These are phyloP conservation scores for Globisporangium okanoganense DNA, from an alignment of 352 stramenopile genomes.

Conservation along the genomic window DNA sequence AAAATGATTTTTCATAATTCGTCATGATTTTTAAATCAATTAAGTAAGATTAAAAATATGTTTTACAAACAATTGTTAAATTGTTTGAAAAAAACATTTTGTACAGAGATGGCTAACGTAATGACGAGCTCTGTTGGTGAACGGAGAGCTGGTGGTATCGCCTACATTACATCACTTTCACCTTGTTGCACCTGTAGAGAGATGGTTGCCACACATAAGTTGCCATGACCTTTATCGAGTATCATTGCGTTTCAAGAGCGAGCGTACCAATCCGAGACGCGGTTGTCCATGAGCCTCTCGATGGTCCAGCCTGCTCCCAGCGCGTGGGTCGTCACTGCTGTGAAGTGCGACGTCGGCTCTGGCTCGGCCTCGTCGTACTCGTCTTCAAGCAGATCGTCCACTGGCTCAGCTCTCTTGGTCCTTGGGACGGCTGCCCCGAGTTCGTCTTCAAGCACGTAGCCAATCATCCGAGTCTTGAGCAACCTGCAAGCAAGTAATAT, in stretches of 20 bases:
- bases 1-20: too few species aligned
- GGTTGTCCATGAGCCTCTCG: not conserved
- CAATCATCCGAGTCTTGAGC: slow-evolving; percentile 76
- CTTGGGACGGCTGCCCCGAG: slow-evolving; percentile 10
- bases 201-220: not conserved
- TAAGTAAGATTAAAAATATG: too few species aligned
- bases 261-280: slow-evolving; percentile 4
- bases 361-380: not conserved
- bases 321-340: not conserved
- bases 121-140: too few species aligned
- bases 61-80: too few species aligned
- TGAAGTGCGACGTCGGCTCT: not conserved
- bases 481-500: too few species aligned
- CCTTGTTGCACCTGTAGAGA: not conserved
- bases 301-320: not conserved
- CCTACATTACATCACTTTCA: not conserved
- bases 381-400: not conserved
- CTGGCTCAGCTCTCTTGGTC: not conserved
- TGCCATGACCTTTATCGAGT: too few species aligned
- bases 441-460: slow-evolving; percentile 79
- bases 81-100: too few species aligned
- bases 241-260: too few species aligned
- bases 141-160: too few species aligned
- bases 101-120: too few species aligned
- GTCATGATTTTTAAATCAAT: too few species aligned